phyloP scores from a whole-genome alignment of 2,329 filamentous ascomycete species.

The Beauveria pseudobassiana region DNA sequence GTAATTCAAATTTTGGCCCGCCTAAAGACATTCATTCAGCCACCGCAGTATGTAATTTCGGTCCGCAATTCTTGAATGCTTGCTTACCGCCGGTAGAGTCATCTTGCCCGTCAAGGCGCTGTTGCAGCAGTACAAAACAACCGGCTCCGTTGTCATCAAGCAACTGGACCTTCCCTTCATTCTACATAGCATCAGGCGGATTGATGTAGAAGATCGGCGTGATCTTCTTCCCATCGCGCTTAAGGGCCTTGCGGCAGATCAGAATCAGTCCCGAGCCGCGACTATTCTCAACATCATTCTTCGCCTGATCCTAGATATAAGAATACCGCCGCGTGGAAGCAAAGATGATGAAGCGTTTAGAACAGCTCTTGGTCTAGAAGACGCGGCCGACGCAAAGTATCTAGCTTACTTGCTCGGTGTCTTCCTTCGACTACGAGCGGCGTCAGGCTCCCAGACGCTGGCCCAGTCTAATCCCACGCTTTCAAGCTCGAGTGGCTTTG shows the following conservation, averaged over 20 bases:
- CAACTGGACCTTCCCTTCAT: slow-evolving; percentile 87
- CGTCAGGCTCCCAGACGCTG: slow-evolving; percentile 25
- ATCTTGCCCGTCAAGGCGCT: slow-evolving; percentile 78
- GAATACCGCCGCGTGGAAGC: slow-evolving; percentile 67
- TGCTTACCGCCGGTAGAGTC: slow-evolving; percentile 37
- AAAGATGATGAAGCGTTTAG: slow-evolving; percentile 69
- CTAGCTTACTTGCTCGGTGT: slow-evolving; percentile 70
- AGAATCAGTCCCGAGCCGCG: slow-evolving; percentile 28
- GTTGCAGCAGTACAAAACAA: slow-evolving; percentile 80
- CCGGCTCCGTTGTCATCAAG: slow-evolving; percentile 64
- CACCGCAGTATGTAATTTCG: slow-evolving; percentile 35
- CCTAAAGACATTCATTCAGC: slow-evolving; percentile 48
- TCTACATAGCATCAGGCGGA: slow-evolving; percentile 62
- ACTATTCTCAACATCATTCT: slow-evolving; percentile 78
- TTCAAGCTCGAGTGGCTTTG: slow-evolving; percentile 19
- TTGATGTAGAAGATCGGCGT: slow-evolving; percentile 53
- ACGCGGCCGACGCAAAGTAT: slow-evolving; percentile 62
- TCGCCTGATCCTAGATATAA: slow-evolving; percentile 62
- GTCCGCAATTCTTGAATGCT: background rate
- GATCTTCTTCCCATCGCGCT: slow-evolving; percentile 57
- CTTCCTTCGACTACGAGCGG: slow-evolving; percentile 46
- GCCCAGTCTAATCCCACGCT: slow-evolving; percentile 26
- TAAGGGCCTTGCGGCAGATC: slow-evolving; percentile 24
- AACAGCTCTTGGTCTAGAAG: slow-evolving; percentile 55
- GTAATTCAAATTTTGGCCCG: slow-evolving; percentile 43